Conservation (phyloP, 176 grass and related monocot species). For the Dendrocalamus sinicus region DNA sequence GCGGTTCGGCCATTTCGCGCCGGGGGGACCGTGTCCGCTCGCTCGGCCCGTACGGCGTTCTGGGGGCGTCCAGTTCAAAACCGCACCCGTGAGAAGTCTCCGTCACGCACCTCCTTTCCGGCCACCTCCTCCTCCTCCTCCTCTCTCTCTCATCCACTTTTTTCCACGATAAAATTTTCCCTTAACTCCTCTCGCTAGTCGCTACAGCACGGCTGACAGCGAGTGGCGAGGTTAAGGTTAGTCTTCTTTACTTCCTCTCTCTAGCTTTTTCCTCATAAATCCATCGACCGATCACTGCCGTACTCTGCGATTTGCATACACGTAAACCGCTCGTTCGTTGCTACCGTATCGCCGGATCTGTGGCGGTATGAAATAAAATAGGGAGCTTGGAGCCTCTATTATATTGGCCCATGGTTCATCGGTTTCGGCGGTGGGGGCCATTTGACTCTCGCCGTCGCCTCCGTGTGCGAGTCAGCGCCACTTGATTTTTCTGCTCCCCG, state of each 20-base stretch:
- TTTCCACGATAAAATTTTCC: background rate
- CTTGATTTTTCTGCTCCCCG: slow-evolving; percentile 26
- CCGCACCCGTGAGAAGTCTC: slow-evolving; percentile 50
- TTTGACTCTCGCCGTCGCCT: slow-evolving; percentile 42
- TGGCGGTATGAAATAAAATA: background rate
- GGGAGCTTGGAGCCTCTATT: background rate
- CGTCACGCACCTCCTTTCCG: slow-evolving; percentile 14
- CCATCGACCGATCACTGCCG: background rate
- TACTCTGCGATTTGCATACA: background rate
- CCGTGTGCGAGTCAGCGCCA: slow-evolving; percentile 49
- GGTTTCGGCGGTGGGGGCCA: slow-evolving; percentile 27
- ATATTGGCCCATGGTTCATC: background rate
- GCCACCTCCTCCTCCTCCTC: background rate
- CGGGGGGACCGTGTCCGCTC: slow-evolving; percentile 5
- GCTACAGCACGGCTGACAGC: slow-evolving; percentile 46
- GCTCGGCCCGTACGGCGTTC: background rate
- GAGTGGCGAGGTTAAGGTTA: background rate
- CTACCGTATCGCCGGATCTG: background rate
- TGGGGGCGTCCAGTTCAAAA: slow-evolving; percentile 9
- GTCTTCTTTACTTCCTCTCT: background rate
- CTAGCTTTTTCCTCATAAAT: background rate
- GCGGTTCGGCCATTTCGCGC: slow-evolving; percentile 6
- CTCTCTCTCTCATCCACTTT: background rate
- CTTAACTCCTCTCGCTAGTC: background rate
- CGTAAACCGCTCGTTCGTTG: background rate